Evolutionary conservation across 805 yeast genomes (phyloP).

Genomic region (Tetrapisispora fleetii): DNA sequence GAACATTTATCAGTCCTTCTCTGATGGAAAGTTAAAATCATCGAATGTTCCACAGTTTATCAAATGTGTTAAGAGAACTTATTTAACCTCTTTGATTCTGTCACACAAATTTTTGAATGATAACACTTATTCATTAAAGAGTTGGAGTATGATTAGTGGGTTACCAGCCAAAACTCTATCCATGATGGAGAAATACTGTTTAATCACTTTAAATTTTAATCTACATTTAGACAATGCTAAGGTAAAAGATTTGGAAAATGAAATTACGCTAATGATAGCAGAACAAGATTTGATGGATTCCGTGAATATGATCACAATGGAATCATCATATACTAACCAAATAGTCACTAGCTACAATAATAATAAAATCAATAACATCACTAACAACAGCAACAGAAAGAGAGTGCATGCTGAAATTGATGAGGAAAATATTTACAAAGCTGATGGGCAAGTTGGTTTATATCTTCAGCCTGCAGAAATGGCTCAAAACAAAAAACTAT

Average conservation of each 20-base stretch:
- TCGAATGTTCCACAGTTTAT: slow-evolving; percentile 14
- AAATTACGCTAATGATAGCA: not conserved
- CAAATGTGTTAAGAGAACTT: slow-evolving; percentile 20
- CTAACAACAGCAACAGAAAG: not conserved
- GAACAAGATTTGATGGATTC: slow-evolving; percentile 1
- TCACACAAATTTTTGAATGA: slow-evolving; percentile 22
- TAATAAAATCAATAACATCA: no score
- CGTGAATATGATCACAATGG: not conserved
- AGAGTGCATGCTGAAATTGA: not conserved
- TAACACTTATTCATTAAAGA: slow-evolving; percentile 19
- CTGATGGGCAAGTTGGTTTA: not conserved
- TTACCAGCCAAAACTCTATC: slow-evolving; percentile 11
- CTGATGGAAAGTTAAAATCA: not conserved
- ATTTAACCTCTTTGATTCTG: slow-evolving; percentile 16
- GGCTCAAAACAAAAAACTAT: not conserved
- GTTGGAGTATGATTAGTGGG: slow-evolving; percentile 22
- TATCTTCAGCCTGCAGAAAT: slow-evolving; percentile 3
- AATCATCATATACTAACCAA: not conserved
- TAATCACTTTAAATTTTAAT: slow-evolving; percentile 13
- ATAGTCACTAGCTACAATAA: no score
- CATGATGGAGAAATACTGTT: slow-evolving; percentile 23
- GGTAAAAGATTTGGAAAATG: not conserved
- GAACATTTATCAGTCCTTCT: slow-evolving; percentile 5
- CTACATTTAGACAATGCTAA: not conserved
- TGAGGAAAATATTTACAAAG: not conserved